Percentiles rank a stretch among this genome's conserved stretches.
Evolutionary conservation across 257 asterid species (phyloP).

Genomic region (Capsicum baccatum): DNA sequence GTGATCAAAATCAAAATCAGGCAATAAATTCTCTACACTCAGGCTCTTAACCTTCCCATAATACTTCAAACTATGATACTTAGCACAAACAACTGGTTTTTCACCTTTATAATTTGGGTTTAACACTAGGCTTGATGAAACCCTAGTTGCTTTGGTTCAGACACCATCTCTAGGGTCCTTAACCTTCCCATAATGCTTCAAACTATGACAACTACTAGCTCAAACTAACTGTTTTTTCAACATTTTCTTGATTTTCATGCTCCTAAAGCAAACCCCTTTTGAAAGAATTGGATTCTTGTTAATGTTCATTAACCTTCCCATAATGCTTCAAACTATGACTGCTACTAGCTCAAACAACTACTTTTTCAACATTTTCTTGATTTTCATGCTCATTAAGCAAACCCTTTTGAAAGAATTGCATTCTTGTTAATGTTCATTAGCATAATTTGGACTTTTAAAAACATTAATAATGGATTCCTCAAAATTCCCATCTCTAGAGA

Average conservation of each 20-base stretch:
- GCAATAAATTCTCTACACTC: conserved; percentile 69
- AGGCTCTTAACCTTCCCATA: conserved; percentile 72
- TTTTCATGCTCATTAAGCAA: conserved; percentile 45
- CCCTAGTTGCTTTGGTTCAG: too few species aligned
- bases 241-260: too few species aligned
- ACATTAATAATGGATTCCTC: conserved; percentile 51
- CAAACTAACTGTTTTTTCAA: too few species aligned
- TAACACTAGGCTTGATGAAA: too few species aligned
- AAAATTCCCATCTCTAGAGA: conserved; percentile 80
- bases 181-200: too few species aligned
- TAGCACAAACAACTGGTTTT: conserved; percentile 49
- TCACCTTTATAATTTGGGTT: too few species aligned
- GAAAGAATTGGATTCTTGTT: too few species aligned
- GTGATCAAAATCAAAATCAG: conserved; percentile 87
- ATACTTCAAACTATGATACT: conserved; percentile 83
- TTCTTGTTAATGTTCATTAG: conserved; percentile 53
- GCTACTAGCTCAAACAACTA: conserved; percentile 57
- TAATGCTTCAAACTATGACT: conserved; percentile 77
- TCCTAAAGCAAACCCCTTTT: too few species aligned
- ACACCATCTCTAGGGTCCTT: too few species aligned
- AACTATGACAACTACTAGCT: too few species aligned
- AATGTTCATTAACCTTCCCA: conserved; percentile 50
- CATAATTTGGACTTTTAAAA: conserved; percentile 47
- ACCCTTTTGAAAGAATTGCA: conserved; percentile 61
- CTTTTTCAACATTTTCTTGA: conserved; percentile 30